Evolutionary conservation across 163 green algal species (phyloP).

Genomic region (Scenedesmus sp.): DNA sequence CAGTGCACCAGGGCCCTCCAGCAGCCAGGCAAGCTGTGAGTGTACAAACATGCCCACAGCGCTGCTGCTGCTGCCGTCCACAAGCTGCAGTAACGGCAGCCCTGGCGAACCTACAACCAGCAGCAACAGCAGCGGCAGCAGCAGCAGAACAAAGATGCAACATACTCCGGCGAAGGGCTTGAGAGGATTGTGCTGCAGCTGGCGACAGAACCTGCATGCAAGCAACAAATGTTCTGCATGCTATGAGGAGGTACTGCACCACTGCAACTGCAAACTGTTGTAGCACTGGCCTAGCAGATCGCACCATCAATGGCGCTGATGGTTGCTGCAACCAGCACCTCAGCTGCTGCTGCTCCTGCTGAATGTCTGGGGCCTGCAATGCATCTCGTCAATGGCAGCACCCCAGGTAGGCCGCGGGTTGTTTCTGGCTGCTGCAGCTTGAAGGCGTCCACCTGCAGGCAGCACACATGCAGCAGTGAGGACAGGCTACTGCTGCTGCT

Average conservation of each 20-base stretch:
- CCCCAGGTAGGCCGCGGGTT: neutral
- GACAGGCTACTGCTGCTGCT: neutral
- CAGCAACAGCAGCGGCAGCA: neutral
- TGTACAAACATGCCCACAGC: slow-evolving; percentile 45
- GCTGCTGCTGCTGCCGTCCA: neutral
- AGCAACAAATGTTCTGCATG: neutral
- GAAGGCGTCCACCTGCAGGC: neutral
- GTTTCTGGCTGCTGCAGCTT: slow-evolving; percentile 1
- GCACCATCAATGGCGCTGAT: slow-evolving; percentile 1
- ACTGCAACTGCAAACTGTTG: neutral
- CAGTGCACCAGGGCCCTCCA: neutral
- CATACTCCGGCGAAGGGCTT: too few species aligned
- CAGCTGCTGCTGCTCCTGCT: neutral
- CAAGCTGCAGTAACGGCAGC: neutral
- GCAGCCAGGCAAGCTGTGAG: neutral
- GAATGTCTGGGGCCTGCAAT: neutral
- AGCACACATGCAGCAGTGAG: neutral
- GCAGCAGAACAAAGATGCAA: neutral
- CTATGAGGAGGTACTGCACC: neutral
- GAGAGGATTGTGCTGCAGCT: neutral
- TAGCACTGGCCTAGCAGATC: neutral
- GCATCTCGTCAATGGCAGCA: neutral
- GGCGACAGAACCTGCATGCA: neutral
- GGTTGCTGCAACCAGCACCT: neutral
- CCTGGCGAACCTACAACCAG: neutral